Percentiles rank a stretch among this genome's conserved stretches.
Evolutionary conservation across 176 grass and related monocot species (phyloP).

Genomic region (Avena sativa): DNA sequence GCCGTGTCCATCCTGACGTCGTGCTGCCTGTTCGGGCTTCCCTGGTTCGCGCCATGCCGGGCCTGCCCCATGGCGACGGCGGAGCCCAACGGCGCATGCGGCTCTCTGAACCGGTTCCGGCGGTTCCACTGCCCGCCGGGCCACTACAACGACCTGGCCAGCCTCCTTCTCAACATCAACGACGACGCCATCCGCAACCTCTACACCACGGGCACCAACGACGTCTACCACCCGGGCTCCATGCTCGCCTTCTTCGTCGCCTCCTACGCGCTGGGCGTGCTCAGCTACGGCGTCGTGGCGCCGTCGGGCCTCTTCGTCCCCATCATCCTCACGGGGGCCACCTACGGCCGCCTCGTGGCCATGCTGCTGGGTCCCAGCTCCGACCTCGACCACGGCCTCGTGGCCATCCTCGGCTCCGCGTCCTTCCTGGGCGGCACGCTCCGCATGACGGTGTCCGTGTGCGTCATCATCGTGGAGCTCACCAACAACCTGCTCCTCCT

Average conservation of each 20-base stretch:
- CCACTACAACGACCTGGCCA: slow-evolving; percentile 94
- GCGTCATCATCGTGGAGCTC: slow-evolving; percentile 84
- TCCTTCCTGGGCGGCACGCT: slow-evolving; percentile 93
- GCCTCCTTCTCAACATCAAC: slow-evolving; percentile 88
- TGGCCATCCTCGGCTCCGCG: slow-evolving; percentile 88
- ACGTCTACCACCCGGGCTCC: slow-evolving; percentile 74
- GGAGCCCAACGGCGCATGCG: slow-evolving; percentile 45
- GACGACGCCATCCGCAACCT: slow-evolving; percentile 94
- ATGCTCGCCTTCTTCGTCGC: slow-evolving; percentile 72
- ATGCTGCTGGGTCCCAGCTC: slow-evolving; percentile 64
- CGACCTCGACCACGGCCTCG: slow-evolving; percentile 84
- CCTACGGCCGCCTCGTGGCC: slow-evolving; percentile 74
- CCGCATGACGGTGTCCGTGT: slow-evolving; percentile 87
- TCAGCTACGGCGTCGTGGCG: slow-evolving; percentile 93
- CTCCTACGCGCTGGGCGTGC: slow-evolving; percentile 74
- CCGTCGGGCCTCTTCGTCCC: slow-evolving; percentile 89
- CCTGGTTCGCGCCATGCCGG: slow-evolving; percentile 81
- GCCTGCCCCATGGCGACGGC: slow-evolving; percentile 53
- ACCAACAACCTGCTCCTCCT: slow-evolving; percentile 97
- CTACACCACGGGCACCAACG: slow-evolving; percentile 69
- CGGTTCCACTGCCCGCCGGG: slow-evolving; percentile 72
- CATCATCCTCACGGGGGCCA: slow-evolving; percentile 92
- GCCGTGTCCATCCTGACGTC: slow-evolving; percentile 67
- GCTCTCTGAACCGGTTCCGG: slow-evolving; percentile 64
- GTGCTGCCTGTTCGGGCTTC: slow-evolving; percentile 64